Conservation (phyloP, 768 basidiomycete genomes). For the Kwoniella heveanensis region DNA sequence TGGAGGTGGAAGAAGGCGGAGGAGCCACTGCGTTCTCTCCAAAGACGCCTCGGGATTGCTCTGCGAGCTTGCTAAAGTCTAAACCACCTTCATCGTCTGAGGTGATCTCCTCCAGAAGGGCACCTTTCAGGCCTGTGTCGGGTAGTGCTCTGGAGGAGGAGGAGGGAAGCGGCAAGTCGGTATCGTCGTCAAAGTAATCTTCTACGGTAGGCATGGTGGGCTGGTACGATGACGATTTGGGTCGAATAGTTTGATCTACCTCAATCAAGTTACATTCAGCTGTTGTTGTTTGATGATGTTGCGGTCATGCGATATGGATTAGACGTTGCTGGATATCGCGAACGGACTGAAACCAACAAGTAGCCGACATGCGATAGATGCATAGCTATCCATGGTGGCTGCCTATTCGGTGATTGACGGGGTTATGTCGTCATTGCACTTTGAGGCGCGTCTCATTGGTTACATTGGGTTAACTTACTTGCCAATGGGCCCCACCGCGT, state of each 20-base stretch:
- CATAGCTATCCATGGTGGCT: not conserved
- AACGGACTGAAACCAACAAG: not conserved
- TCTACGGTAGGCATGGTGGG: conserved; percentile 64
- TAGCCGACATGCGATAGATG: not conserved
- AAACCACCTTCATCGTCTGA: conserved; percentile 62
- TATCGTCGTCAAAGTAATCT: conserved; percentile 91
- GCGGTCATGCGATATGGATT: conserved; percentile 36
- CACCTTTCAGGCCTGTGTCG: conserved; percentile 69
- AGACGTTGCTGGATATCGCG: no score
- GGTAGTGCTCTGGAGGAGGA: conserved; percentile 58
- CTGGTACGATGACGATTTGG: not conserved
- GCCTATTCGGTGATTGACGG: conserved; percentile 12
- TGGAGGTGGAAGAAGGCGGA: conserved; percentile 16
- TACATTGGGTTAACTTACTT: not conserved
- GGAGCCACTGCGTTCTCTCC: conserved; percentile 39
- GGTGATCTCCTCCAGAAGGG: conserved; percentile 75
- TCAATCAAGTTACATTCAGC: no score
- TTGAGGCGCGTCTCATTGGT: conserved; percentile 22
- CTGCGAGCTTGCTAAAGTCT: conserved; percentile 36
- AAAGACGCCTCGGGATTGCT: conserved; percentile 45
- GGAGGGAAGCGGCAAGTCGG: conserved; percentile 79
- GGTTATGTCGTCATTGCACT: conserved; percentile 19
- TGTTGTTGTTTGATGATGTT: no score
- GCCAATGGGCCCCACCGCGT: conserved; percentile 8
- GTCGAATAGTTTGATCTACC: no score